phyloP scores from a whole-genome alignment of 805 yeast species.

The Grigorovia humatica region DNA sequence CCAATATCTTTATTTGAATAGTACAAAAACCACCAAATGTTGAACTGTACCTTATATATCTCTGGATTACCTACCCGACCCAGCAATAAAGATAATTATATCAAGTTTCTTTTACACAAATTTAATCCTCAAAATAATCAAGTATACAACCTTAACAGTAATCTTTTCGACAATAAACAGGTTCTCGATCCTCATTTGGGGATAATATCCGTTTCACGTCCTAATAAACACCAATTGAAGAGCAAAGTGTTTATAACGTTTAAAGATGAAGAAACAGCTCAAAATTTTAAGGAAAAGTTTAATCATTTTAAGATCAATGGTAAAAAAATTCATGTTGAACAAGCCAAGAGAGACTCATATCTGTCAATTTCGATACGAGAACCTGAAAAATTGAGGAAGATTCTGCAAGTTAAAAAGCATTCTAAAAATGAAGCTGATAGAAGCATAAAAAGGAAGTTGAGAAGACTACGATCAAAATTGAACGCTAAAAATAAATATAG shows the following conservation, averaged over 20 bases:
- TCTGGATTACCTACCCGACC: constrained; percentile 19
- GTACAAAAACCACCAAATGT: background rate
- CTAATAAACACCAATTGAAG: constrained; percentile 1
- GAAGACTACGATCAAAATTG: constrained; percentile 19
- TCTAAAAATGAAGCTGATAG: background rate
- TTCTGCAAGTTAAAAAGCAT: constrained; percentile 6
- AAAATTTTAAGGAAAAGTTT: constrained; percentile 9
- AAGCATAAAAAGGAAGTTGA: constrained; percentile 12
- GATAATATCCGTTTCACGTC: constrained; percentile 7
- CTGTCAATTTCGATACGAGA: constrained; percentile 7
- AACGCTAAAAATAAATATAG: constrained; percentile 11
- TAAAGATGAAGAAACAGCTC: constrained; percentile 6
- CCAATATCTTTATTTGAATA: too few relatives aligned
- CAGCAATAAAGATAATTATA: constrained; percentile 11
- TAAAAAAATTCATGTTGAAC: constrained; percentile 9
- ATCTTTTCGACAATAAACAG: constrained; percentile 1
- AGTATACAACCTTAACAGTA: constrained; percentile 3
- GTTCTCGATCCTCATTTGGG: background rate
- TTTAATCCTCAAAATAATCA: constrained; percentile 11
- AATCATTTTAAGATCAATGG: constrained; percentile 13
- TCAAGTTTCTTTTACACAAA: constrained; percentile 8
- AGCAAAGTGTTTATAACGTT: constrained; percentile 23
- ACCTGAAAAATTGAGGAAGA: constrained; percentile 5
- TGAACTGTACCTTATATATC: constrained; percentile 10
- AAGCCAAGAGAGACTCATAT: constrained; percentile 19